phyloP scores from a whole-genome alignment of 345 rosid genomes.

The Eucalyptus marginata region DNA sequence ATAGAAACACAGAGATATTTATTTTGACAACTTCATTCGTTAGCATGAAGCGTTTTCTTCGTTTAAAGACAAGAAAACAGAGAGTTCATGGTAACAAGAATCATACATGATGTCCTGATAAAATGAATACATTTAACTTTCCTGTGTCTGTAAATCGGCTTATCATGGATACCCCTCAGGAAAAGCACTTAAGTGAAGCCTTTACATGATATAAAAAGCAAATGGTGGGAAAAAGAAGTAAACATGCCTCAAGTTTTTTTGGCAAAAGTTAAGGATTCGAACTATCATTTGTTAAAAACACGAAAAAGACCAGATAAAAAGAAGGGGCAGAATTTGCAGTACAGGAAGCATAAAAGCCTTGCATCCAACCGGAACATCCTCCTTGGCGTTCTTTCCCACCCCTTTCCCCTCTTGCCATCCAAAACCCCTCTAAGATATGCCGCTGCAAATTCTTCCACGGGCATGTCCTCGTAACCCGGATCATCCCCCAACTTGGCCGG shows the following conservation, averaged over 20 bases:
- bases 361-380: too few species aligned
- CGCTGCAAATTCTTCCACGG: too few species aligned
- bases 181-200: neutral
- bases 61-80: too few species aligned
- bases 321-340: neutral
- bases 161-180: neutral
- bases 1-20: too few species aligned
- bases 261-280: neutral
- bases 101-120: constrained; percentile 37
- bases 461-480: too few species aligned
- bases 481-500: too few species aligned
- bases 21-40: too few species aligned
- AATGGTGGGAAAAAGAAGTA: neutral
- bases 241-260: neutral
- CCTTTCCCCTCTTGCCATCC: too few species aligned
- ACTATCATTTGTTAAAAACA: neutral
- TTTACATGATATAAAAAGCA: neutral
- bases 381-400: too few species aligned
- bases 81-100: neutral
- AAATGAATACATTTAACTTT: neutral
- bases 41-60: too few species aligned
- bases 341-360: neutral
- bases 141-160: neutral
- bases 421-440: too few species aligned
- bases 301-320: neutral